Evolutionary conservation across 2,329 filamentous ascomycete genomes (phyloP), one percentile per base, ranked within the genome.

Genomic region (Pseudogymnoascus sp.): DNA sequence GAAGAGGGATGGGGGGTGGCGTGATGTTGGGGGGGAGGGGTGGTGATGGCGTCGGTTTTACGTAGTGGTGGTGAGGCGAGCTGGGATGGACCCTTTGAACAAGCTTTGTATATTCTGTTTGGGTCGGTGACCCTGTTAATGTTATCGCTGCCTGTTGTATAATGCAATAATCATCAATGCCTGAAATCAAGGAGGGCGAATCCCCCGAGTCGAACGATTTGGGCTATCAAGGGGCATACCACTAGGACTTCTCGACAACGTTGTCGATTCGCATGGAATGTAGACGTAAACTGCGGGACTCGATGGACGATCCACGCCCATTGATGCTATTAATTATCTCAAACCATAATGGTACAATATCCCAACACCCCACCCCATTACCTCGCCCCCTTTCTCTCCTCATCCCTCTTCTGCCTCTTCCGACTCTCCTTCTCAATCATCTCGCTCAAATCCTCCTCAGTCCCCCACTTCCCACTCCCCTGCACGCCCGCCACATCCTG

Each of bases 371-470:
- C 8, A 2, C 2, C 26, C 26, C 43, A 29, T 7, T 33, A 55
- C 45, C 45, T 55, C 26, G 45, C 45, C 3, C 45, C 11, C 45
- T 82, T 81, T 73, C 86, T 86, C 75, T 96, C 91, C 74, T 91
- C 87, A 69, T 96, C 92, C 67, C 89, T 85, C 82, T 92, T 95
- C 73, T 92, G 83, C 73, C 92, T 84, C 82, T 97, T 97, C 67
- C 91, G 83, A 72, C 87, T 91, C 78, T 97, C 94, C 70, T 91
- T 88, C 11, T 91, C 91, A 78, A 99, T 97, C 90, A 99, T 95
- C 71, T 96, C 90, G 70, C 88, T 93, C 63, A 99, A 76, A 72
- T 97, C 93, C 69, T 97, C 93, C 73, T 96, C 90, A 75, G 88
- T 88, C 63, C 85, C 83, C 84, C 88, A 91, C 69, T 86, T 83